phyloP scores from a whole-genome alignment of 257 asterid genomes.

The Jaltomata sinuosa region DNA sequence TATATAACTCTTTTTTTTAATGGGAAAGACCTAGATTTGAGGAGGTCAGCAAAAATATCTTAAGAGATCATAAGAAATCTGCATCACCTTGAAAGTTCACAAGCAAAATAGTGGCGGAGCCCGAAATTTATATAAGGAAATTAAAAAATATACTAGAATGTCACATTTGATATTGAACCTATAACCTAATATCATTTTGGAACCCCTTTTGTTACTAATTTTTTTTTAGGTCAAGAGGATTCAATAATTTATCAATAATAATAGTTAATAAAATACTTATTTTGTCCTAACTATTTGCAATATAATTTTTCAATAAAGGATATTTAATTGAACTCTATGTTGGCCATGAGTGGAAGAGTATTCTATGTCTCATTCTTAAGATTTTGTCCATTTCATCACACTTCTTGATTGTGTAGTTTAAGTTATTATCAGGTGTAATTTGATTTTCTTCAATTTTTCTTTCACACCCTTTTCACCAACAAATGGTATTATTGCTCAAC shows the following conservation, averaged over 20 bases:
- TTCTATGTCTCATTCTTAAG: neutral
- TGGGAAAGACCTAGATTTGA: slow-evolving; percentile 5
- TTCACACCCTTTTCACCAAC: neutral
- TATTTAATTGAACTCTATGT: neutral
- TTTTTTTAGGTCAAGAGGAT: neutral
- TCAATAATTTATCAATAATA: neutral
- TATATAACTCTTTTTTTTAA: neutral
- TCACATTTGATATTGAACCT: neutral
- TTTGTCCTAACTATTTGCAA: neutral
- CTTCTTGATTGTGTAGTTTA: neutral
- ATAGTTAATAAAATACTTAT: neutral
- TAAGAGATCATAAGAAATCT: neutral
- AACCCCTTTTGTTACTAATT: neutral
- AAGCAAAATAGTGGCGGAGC: neutral
- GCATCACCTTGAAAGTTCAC: neutral
- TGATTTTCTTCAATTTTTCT: neutral
- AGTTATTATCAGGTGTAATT: neutral
- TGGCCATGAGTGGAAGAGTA: neutral
- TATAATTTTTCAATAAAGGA: neutral
- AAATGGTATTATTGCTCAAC: neutral
- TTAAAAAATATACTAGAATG: neutral
- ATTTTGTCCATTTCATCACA: neutral
- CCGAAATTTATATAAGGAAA: neutral
- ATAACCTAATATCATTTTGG: neutral
- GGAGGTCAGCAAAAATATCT: slow-evolving; percentile 1